Percentiles rank a stretch among this genome's conserved stretches.
These are phyloP conservation scores for Conticribra weissflogii DNA, from an alignment of 108 stramenopile genomes.

Conservation along the genomic window DNA sequence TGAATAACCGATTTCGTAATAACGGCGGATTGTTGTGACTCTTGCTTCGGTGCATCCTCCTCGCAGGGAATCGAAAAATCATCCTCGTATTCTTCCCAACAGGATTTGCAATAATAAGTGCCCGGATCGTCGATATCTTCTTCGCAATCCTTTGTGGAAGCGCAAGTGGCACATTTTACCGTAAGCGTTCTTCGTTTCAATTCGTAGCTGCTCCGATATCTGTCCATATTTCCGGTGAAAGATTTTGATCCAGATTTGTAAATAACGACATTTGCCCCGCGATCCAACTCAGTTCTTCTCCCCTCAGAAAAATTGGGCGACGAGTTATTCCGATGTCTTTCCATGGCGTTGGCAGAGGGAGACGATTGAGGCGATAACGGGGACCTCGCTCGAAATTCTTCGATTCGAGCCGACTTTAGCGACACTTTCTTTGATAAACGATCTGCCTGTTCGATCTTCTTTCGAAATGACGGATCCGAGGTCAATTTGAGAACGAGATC, in stretches of 20 bases:
- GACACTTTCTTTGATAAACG: constrained; percentile 24
- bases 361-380: neutral
- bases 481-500: constrained; percentile 56
- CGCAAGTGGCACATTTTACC: constrained; percentile 52
- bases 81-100: constrained; percentile 63
- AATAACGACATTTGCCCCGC: neutral
- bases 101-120: constrained; percentile 52
- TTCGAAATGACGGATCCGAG: constrained; percentile 41
- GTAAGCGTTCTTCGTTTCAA: constrained; percentile 12
- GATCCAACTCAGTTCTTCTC: neutral
- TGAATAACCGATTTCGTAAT: constrained; percentile 4
- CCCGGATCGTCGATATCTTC: constrained; percentile 62
- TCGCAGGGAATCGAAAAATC: neutral
- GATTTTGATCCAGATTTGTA: neutral
- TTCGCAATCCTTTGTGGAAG: constrained; percentile 46
- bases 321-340: neutral
- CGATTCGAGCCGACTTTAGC: constrained; percentile 16
- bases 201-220: constrained; percentile 9
- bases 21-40: neutral
- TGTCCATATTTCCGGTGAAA: neutral
- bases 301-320: neutral
- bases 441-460: constrained; percentile 43
- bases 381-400: neutral
- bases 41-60: constrained; percentile 11
- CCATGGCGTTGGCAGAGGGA: constrained; percentile 2